These are phyloP conservation scores for Wilcoxina mikolae DNA, from an alignment of 495 filamentous ascomycete genomes.

Conservation along the genomic window DNA sequence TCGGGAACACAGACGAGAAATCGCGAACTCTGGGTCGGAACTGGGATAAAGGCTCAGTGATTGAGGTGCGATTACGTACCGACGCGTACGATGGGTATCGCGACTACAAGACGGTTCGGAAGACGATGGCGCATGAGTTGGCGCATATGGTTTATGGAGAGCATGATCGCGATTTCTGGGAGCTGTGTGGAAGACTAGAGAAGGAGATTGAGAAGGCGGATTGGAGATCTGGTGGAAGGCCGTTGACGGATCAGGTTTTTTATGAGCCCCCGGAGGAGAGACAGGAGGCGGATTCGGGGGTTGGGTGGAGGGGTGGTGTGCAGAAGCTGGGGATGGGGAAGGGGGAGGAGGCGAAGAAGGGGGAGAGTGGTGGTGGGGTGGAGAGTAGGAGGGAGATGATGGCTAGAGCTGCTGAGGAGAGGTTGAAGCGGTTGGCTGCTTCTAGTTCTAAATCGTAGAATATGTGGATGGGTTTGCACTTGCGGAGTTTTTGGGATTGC, in stretches of 20 bases:
- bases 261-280: slow-evolving; percentile 45
- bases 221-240: slow-evolving; percentile 53
- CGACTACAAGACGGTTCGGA: slow-evolving; percentile 77
- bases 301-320: slow-evolving; percentile 76
- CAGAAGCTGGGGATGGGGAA: slow-evolving; percentile 58
- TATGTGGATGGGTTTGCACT: no score
- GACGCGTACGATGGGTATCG: slow-evolving; percentile 90
- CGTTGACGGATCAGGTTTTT: slow-evolving; percentile 51
- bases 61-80: slow-evolving; percentile 77
- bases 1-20: slow-evolving; percentile 63
- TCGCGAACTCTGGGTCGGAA: slow-evolving; percentile 74
- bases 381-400: slow-evolving; percentile 30
- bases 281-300: slow-evolving; percentile 53
- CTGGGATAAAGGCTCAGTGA: slow-evolving; percentile 72
- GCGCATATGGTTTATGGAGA: slow-evolving; percentile 76
- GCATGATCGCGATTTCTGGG: slow-evolving; percentile 82
- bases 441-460: no score
- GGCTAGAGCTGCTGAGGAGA: slow-evolving; percentile 24
- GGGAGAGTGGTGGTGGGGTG: slow-evolving; percentile 22
- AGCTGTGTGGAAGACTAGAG: slow-evolving; percentile 70
- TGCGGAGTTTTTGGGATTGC: no score
- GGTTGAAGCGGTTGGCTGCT: slow-evolving; percentile 18
- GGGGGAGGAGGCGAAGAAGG: slow-evolving; percentile 24
- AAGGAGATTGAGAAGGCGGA: slow-evolving; percentile 66
- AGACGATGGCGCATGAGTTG: slow-evolving; percentile 88